phyloP scores from a whole-genome alignment of 1,284 basidiomycete genomes.

The Marasmius fiardii region DNA sequence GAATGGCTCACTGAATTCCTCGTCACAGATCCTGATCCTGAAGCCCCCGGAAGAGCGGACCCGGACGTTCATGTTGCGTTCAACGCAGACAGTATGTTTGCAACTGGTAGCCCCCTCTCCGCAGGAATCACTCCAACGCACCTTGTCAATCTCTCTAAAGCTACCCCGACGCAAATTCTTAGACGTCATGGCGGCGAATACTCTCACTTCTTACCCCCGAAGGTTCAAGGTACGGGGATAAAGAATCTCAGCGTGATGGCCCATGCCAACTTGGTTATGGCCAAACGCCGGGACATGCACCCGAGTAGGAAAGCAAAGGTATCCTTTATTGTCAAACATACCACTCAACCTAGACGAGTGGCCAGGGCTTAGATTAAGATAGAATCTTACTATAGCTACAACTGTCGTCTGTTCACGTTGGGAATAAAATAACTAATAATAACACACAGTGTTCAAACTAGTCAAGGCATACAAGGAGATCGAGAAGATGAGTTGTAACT shows the following conservation, averaged over 20 bases:
- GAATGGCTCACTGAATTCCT: conserved; percentile 6
- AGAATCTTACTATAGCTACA: not conserved
- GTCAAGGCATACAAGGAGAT: not conserved
- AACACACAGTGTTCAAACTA: not conserved
- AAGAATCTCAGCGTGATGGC: conserved; percentile 34
- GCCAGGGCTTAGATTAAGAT: not conserved
- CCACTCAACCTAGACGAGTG: not conserved
- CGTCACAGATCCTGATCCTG: conserved; percentile 4
- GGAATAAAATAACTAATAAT: conserved; percentile 3
- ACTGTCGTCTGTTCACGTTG: not conserved
- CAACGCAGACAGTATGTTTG: conserved; percentile 6
- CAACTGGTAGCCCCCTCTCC: not conserved
- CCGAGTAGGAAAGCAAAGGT: not conserved
- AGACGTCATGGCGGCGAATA: conserved; percentile 50
- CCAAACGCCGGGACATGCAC: not conserved
- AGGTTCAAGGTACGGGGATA: conserved; percentile 19
- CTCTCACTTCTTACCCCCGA: conserved; percentile 34
- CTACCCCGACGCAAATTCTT: conserved; percentile 14
- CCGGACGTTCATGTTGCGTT: conserved; percentile 6
- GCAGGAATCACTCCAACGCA: not conserved
- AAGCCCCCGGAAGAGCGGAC: not conserved
- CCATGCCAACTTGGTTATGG: conserved; percentile 38
- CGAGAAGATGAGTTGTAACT: not conserved
- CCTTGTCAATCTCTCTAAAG: not conserved
- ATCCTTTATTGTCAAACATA: conserved; percentile 23